Conservation (phyloP, 441 rosid genomes). For the Aquilaria agallochum region DNA sequence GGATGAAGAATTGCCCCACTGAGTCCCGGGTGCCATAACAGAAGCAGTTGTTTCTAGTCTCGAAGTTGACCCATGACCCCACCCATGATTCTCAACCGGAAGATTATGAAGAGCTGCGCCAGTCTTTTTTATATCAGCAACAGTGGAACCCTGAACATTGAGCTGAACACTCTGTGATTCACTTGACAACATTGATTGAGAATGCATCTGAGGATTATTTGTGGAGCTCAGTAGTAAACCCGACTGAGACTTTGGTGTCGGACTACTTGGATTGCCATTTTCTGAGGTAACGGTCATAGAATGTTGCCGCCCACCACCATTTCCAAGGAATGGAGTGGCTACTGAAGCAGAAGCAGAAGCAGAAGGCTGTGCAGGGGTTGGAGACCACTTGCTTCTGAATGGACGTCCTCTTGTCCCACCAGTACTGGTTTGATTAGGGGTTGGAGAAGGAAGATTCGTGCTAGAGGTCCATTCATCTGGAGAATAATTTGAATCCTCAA, state of each 20-base stretch:
- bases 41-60: constrained; percentile 34
- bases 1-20: constrained; percentile 49
- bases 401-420: constrained; percentile 34
- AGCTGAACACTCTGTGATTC: constrained; percentile 33
- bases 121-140: constrained; percentile 28
- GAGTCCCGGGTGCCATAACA: constrained; percentile 36
- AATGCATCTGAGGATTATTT: constrained; percentile 28
- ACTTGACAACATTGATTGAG: constrained; percentile 24
- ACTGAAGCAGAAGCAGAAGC: constrained; percentile 19
- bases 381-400: constrained; percentile 68
- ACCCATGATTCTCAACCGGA: constrained; percentile 32
- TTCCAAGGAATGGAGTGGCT: constrained; percentile 27
- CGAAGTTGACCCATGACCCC: constrained; percentile 34
- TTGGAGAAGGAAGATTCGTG: constrained; percentile 83
- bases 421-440: constrained; percentile 56
- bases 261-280: constrained; percentile 27
- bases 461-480: constrained; percentile 55
- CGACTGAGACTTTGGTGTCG: constrained; percentile 32
- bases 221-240: constrained; percentile 30
- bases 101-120: constrained; percentile 37
- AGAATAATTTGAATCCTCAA: constrained; percentile 52
- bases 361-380: constrained; percentile 40
- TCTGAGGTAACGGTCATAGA: constrained; percentile 17
- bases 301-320: constrained; percentile 28
- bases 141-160: constrained; percentile 30